phyloP scores from a whole-genome alignment of 768 basidiomycete genomes.

The Candolleomyces aberdarensis region DNA sequence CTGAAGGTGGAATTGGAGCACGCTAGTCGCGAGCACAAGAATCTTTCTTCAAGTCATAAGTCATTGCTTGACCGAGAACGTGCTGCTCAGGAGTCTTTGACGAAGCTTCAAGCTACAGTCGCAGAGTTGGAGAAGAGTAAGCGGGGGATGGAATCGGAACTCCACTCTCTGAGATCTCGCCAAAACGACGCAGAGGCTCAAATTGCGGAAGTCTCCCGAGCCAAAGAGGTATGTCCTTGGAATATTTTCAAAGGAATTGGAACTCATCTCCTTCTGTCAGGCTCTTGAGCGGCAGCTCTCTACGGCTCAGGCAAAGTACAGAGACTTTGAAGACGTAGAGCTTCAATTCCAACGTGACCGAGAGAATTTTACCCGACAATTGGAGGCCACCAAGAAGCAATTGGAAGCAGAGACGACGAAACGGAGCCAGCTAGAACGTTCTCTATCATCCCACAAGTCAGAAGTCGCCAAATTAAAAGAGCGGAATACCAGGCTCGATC shows the following conservation, averaged over 20 bases:
- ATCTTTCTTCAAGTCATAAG: conserved; percentile 56
- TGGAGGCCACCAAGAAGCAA: conserved; percentile 68
- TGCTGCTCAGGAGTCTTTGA: conserved; percentile 45
- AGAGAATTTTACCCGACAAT: conserved; percentile 65
- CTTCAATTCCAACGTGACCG: conserved; percentile 84
- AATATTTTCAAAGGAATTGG: not conserved
- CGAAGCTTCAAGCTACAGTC: conserved; percentile 45
- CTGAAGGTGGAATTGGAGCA: conserved; percentile 75
- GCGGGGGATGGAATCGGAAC: conserved; percentile 65
- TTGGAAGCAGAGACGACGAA: conserved; percentile 72
- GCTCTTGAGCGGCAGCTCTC: conserved; percentile 74
- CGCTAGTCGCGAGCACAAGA: conserved; percentile 53
- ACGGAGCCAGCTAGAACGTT: conserved; percentile 72
- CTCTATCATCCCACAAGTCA: conserved; percentile 55
- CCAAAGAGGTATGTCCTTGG: conserved; percentile 67
- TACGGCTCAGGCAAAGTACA: conserved; percentile 68
- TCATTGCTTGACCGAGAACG: conserved; percentile 65
- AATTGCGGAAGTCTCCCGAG: conserved; percentile 54
- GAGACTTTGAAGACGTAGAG: conserved; percentile 85
- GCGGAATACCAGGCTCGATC: conserved; percentile 66
- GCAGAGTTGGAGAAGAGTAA: conserved; percentile 67
- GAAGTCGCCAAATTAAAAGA: conserved; percentile 72
- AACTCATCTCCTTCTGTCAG: conserved; percentile 35
- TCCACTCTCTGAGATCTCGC: conserved; percentile 63
- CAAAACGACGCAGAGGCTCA: conserved; percentile 67